Percentiles rank a stretch among this genome's conserved stretches.
phyloP scores from a whole-genome alignment of 2,329 filamentous ascomycete species.

The Xylaria sp. region DNA sequence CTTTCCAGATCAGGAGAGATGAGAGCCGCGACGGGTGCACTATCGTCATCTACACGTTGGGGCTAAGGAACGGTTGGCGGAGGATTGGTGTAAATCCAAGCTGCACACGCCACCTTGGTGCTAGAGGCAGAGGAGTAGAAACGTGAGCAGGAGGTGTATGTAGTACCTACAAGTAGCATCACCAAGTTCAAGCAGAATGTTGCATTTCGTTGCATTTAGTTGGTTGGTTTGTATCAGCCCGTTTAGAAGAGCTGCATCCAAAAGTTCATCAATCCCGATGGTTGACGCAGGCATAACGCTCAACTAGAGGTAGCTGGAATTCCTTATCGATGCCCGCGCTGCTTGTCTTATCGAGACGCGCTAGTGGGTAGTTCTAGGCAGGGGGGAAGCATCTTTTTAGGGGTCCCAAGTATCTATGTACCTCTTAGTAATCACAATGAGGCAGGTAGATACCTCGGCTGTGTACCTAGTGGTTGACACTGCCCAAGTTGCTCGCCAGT shows the following conservation, averaged over 20 bases:
- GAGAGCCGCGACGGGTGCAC: background rate
- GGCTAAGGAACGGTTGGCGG: too few species aligned
- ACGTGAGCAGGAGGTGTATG: too few species aligned
- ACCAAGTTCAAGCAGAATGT: too few species aligned
- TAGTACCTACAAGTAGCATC: too few species aligned
- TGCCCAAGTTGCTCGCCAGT: too few species aligned
- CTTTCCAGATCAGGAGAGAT: background rate
- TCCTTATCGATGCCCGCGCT: constrained; percentile 39
- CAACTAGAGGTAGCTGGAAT: constrained; percentile 33
- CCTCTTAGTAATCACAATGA: background rate
- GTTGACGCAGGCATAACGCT: background rate
- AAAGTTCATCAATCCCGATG: background rate
- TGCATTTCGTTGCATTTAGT: too few species aligned
- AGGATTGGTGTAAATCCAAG: too few species aligned
- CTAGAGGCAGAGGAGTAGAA: too few species aligned
- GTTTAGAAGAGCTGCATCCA: too few species aligned
- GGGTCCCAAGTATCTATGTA: background rate
- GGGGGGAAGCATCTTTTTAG: constrained; percentile 3
- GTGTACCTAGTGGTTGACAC: too few species aligned
- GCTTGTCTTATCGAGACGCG: constrained; percentile 33
- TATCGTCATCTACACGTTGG: background rate
- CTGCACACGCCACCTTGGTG: too few species aligned
- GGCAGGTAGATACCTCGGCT: background rate
- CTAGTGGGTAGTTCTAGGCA: constrained; percentile 29
- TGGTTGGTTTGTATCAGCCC: too few species aligned